Evolutionary conservation across 768 basidiomycete species (phyloP).

Genomic region (Sistotremastrum niveocremeum): DNA sequence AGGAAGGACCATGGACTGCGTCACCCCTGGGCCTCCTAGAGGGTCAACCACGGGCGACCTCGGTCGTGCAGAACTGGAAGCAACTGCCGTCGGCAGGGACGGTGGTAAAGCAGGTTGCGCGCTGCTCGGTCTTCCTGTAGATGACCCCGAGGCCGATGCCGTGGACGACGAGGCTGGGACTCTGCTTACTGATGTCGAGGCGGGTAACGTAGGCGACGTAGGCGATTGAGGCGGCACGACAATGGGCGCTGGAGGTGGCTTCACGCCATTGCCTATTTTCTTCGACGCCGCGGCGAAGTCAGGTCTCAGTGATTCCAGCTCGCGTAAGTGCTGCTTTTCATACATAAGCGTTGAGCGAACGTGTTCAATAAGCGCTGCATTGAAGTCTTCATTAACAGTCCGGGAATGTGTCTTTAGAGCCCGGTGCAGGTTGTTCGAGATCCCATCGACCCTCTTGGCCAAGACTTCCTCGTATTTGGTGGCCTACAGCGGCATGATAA

Average conservation of each 20-base stretch:
- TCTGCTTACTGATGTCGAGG: neutral
- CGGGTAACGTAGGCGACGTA: neutral
- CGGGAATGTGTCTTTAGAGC: conserved; percentile 76
- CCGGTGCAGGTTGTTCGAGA: conserved; percentile 85
- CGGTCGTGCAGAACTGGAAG: neutral
- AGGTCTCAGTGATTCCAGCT: conserved; percentile 70
- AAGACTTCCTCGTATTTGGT: conserved; percentile 80
- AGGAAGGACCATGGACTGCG: conserved; percentile 4
- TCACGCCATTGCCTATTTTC: conserved; percentile 36
- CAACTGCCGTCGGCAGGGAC: neutral
- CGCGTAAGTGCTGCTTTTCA: conserved; percentile 76
- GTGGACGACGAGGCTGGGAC: neutral
- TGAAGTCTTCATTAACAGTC: conserved; percentile 83
- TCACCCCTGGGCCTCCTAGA: conserved; percentile 5
- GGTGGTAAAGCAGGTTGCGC: neutral
- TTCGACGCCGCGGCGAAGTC: conserved; percentile 62
- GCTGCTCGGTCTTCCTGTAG: neutral
- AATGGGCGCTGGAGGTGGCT: conserved; percentile 36
- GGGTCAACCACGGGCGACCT: conserved; percentile 5
- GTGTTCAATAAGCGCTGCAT: conserved; percentile 82
- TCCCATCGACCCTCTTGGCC: conserved; percentile 76
- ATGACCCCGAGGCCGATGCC: neutral
- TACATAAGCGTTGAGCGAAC: conserved; percentile 86
- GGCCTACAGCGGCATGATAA: conserved; percentile 38
- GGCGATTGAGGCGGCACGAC: conserved; percentile 32